Conservation (phyloP, 805 yeast genomes). For the Kuraishia floccosa region DNA sequence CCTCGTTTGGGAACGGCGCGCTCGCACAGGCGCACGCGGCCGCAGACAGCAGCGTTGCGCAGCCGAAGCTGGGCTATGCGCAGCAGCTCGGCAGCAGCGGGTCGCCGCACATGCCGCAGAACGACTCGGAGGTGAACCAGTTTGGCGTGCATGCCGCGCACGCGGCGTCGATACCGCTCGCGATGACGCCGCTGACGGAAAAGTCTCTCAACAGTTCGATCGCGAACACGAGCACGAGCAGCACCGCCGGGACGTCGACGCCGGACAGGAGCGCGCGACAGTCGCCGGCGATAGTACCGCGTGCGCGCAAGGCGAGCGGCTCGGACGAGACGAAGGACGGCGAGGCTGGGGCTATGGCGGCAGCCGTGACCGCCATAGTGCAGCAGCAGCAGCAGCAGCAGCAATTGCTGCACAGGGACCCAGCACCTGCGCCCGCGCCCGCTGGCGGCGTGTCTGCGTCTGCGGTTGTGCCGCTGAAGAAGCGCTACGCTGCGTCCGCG, state of each 20-base stretch:
- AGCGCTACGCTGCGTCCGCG: not conserved
- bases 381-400: constrained; percentile 1
- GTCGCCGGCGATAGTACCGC: not conserved
- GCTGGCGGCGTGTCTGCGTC: not conserved
- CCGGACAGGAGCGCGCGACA: not conserved
- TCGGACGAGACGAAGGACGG: too few species aligned
- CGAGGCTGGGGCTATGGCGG: not conserved
- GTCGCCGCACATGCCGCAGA: not conserved
- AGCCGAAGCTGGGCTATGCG: too few species aligned
- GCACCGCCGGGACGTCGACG: not conserved
- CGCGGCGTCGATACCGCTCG: constrained; percentile 37
- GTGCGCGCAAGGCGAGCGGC: not conserved
- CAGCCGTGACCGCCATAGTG: not conserved
- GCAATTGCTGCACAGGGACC: not conserved
- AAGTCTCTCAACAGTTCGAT: too few species aligned
- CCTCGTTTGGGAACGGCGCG: too few species aligned
- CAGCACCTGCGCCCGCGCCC: not conserved
- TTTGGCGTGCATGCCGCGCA: constrained; percentile 52
- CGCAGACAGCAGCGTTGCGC: too few species aligned
- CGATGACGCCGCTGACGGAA: constrained; percentile 79
- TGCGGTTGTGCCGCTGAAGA: not conserved
- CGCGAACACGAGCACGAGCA: too few species aligned
- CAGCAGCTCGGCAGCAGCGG: too few species aligned
- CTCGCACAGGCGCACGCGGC: too few species aligned
- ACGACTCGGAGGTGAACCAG: constrained; percentile 34